phyloP scores from a whole-genome alignment of 805 yeast species.

The Wickerhamiella vanderwaltii region DNA sequence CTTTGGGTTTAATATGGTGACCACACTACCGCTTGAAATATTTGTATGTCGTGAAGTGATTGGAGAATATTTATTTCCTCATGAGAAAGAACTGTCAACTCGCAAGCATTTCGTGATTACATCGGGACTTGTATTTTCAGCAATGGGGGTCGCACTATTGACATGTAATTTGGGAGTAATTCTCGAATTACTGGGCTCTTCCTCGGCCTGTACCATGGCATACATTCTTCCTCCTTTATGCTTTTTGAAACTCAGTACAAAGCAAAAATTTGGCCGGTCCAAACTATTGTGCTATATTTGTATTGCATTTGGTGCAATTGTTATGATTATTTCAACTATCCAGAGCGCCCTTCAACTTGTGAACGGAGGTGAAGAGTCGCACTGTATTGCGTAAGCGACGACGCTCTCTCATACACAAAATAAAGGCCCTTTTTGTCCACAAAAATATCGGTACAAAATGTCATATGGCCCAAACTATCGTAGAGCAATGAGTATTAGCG shows the following conservation, averaged over 20 bases:
- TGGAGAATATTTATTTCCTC: constrained; percentile 43
- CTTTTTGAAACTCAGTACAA: constrained; percentile 49
- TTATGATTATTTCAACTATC: constrained; percentile 69
- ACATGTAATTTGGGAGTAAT: constrained; percentile 87
- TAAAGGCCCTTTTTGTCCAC: constrained; percentile 8
- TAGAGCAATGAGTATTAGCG: constrained; percentile 16
- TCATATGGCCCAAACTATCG: constrained; percentile 10
- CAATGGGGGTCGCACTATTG: constrained; percentile 63
- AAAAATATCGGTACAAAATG: too few relatives aligned
- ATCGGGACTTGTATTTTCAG: constrained; percentile 45
- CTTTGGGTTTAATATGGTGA: constrained; percentile 84
- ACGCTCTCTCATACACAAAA: constrained; percentile 1
- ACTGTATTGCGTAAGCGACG: constrained; percentile 15
- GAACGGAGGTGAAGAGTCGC: constrained; percentile 22
- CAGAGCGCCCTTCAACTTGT: constrained; percentile 49
- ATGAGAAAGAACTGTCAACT: constrained; percentile 15
- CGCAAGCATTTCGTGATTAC: constrained; percentile 53
- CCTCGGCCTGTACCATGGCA: constrained; percentile 87
- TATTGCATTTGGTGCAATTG: constrained; percentile 55
- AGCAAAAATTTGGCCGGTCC: constrained; percentile 30
- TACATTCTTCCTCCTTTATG: constrained; percentile 85
- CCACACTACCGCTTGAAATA: constrained; percentile 81
- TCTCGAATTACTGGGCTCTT: constrained; percentile 80
- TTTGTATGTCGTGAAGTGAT: constrained; percentile 83
- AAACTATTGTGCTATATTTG: constrained; percentile 50